A percentile compares a stretch with the other conserved stretches of the same genome.
Conservation (phyloP, 2,329 filamentous ascomycete genomes). For the Aspergillus tamarii region DNA sequence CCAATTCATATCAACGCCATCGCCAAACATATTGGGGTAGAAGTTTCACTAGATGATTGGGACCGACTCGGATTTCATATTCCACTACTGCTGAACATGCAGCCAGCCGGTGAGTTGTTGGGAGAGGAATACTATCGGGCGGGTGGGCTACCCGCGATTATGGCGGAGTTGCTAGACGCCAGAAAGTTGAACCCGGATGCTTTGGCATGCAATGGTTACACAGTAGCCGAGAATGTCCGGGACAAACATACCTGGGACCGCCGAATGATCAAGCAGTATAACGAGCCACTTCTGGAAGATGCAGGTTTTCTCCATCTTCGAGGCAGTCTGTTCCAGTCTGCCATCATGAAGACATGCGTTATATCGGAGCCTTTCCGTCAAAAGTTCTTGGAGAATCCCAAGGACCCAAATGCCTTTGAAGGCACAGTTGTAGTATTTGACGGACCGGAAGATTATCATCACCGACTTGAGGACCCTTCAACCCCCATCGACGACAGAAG, state of each 20-base stretch:
- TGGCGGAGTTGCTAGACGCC: constrained; percentile 56
- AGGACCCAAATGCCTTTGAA: constrained; percentile 54
- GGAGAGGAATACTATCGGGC: constrained; percentile 60
- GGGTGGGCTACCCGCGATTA: constrained; percentile 56
- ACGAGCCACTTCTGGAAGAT: constrained; percentile 51
- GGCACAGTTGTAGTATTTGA: constrained; percentile 54
- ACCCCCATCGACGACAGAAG: constrained; percentile 45
- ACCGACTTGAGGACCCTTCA: constrained; percentile 46
- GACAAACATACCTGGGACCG: constrained; percentile 56
- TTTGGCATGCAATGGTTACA: constrained; percentile 53
- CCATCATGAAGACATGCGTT: constrained; percentile 58
- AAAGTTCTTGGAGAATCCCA: constrained; percentile 50
- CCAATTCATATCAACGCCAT: constrained; percentile 60
- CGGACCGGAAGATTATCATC: constrained; percentile 54
- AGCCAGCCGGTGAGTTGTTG: constrained; percentile 57
- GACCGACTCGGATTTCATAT: constrained; percentile 54
- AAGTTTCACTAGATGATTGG: constrained; percentile 58
- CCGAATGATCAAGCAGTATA: constrained; percentile 50
- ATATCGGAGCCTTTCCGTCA: constrained; percentile 51
- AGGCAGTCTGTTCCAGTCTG: constrained; percentile 55
- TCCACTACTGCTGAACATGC: constrained; percentile 58
- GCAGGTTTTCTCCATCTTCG: constrained; percentile 57
- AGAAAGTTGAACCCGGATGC: constrained; percentile 49
- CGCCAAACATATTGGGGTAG: constrained; percentile 57
- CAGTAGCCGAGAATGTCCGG: constrained; percentile 47